Percentiles rank a stretch among this genome's conserved stretches.
Evolutionary conservation across 2,329 filamentous ascomycete genomes (phyloP).

Genomic region (Leptographium lundbergii): DNA sequence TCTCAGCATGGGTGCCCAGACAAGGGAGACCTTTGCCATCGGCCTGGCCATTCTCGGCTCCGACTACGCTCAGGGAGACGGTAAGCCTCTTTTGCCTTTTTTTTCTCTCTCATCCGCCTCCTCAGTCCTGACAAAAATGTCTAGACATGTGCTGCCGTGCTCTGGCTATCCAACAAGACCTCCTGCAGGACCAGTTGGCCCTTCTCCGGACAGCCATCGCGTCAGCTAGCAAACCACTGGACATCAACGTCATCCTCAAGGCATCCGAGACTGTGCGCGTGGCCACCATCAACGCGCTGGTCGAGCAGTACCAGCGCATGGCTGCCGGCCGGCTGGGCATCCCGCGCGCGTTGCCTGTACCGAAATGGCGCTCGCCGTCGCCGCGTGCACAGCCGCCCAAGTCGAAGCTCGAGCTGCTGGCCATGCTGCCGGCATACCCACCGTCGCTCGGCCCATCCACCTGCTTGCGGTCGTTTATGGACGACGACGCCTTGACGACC

Average conservation of each 20-base stretch:
- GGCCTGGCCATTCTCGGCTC: constrained; percentile 22
- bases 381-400: neutral
- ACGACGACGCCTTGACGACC: constrained; percentile 15
- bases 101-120: neutral
- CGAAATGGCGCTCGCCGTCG: constrained; percentile 3
- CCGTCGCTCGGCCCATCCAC: constrained; percentile 6
- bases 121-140: neutral
- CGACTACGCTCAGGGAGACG: constrained; percentile 22
- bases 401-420: neutral
- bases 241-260: constrained; percentile 20
- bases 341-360: constrained; percentile 17
- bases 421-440: neutral
- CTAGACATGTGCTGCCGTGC: constrained; percentile 17
- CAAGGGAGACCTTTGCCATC: constrained; percentile 21
- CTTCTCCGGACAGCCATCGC: constrained; percentile 14
- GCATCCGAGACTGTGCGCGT: constrained; percentile 22
- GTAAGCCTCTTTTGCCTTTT: constrained; percentile 13
- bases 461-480: constrained; percentile 8
- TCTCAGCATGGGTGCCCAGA: constrained; percentile 18
- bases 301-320: constrained; percentile 23
- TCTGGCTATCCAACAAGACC: constrained; percentile 17
- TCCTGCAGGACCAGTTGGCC: constrained; percentile 18
- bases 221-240: constrained; percentile 15
- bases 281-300: constrained; percentile 19
- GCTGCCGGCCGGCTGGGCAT: constrained; percentile 17